Percentiles rank a stretch among this genome's conserved stretches.
phyloP scores from a whole-genome alignment of 331 rosid genomes.

The Spiraea crenata region DNA sequence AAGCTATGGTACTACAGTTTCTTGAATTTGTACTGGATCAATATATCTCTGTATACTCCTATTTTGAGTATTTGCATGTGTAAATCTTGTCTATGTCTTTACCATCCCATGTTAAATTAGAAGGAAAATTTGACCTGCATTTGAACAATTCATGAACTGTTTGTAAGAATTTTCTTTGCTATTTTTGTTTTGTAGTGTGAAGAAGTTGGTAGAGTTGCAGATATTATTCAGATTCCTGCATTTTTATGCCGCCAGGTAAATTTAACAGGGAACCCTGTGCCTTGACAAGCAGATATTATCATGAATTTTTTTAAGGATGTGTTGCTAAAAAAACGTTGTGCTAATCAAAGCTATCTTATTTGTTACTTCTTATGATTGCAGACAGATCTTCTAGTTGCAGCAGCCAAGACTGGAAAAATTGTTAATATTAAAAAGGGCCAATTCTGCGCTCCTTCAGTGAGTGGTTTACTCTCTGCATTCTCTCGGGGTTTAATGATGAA shows the following conservation, averaged over 20 bases:
- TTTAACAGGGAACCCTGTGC: constrained; percentile 12
- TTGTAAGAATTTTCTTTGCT: constrained; percentile 18
- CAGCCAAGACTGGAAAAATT: constrained; percentile 93
- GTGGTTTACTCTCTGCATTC: constrained; percentile 32
- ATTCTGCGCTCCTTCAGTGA: constrained; percentile 94
- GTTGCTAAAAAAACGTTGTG: neutral
- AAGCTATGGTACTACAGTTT: neutral
- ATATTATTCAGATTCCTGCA: constrained; percentile 97
- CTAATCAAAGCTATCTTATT: constrained; percentile 8
- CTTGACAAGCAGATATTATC: constrained; percentile 1
- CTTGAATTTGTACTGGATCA: neutral
- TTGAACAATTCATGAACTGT: constrained; percentile 15
- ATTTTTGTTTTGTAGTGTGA: constrained; percentile 62
- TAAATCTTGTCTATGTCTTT: neutral
- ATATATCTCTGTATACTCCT: neutral
- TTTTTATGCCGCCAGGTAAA: constrained; percentile 89
- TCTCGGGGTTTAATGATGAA: neutral
- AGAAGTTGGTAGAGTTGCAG: constrained; percentile 90
- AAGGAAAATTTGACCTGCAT: constrained; percentile 3
- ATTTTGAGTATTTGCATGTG: neutral
- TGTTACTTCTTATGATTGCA: constrained; percentile 45
- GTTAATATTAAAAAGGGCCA: constrained; percentile 93
- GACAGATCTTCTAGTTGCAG: constrained; percentile 97
- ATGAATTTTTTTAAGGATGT: neutral
- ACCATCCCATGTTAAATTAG: neutral